Evolutionary conservation across 1,284 basidiomycete species (phyloP), one percentile per base, ranked within the genome.

Genomic region (Boletus semigastroideus): DNA sequence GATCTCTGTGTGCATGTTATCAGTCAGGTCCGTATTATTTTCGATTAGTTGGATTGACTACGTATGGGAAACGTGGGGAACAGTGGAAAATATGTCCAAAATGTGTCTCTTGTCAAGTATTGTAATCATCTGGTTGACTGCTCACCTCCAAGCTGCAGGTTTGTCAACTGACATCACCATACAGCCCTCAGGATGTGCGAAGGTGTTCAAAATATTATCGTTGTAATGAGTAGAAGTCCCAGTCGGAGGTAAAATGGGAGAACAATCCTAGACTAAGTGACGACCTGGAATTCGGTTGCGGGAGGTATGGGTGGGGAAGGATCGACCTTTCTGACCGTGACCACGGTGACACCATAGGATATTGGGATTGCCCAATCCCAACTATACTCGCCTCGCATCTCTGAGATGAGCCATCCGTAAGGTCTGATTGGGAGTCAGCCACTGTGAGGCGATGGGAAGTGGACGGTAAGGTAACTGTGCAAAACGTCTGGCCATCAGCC

Each of bases 281-380:
- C 22, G 49, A 39, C 4, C 3, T 49, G 31, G 52, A 22, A 38
- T 28, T 31, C 30, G 49, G 37, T 3, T 13, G 30, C 16, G 34
- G 31, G 36, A 48, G 42, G 28, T 51, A 28, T 22, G 37, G 22
- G n/a, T 47, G 20, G 25, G 34, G 13, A 34, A 38, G 40, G 42
- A 27, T 33, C 20, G 17, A 31, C 19, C 19, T 44, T 13, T 39
- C 45, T 48, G 45, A n/a, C 58, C 48, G 46, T 48, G 45, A n/a
- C 58, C 48, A 57, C 12, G 52, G 38, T 16, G 50, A 12, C 40
- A 44, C 33, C 43, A 28, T 42, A 20, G 43, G 39, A 54, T 53
- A 52, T 34, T 7, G 37, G 34, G 38, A 20, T 13, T 44, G 27
- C 28, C 19, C 33, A 36, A 43, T 33, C 31, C 28, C 30, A 5